Evolutionary conservation across 805 yeast species (phyloP).

Genomic region (Myxozyma monticola): DNA sequence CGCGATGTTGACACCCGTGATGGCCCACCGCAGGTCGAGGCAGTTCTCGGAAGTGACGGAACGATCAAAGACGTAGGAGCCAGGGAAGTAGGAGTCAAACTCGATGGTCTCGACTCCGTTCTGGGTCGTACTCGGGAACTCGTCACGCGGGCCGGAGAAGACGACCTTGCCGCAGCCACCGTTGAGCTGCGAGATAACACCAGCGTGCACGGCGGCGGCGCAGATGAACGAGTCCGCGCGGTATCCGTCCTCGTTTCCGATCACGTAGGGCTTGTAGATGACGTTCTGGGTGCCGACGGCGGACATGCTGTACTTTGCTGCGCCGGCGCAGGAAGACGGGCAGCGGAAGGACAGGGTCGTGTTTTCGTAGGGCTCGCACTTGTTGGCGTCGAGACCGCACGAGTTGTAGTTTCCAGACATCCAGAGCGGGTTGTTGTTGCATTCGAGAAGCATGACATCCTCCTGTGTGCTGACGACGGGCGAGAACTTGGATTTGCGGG

Average conservation of each 20-base stretch:
- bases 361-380: slow-evolving; percentile 52
- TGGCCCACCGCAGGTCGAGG: slow-evolving; percentile 62
- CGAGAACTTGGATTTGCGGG: slow-evolving; percentile 29
- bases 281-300: slow-evolving; percentile 70
- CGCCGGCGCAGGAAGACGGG: slow-evolving; percentile 83
- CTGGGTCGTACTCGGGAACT: slow-evolving; percentile 52
- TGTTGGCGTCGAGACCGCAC: slow-evolving; percentile 72
- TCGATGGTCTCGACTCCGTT: slow-evolving; percentile 54
- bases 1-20: slow-evolving; percentile 58
- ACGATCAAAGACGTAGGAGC: slow-evolving; percentile 61
- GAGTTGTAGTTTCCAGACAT: slow-evolving; percentile 40
- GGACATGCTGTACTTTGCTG: slow-evolving; percentile 70
- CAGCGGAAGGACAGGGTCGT: slow-evolving; percentile 64
- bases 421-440: slow-evolving; percentile 31
- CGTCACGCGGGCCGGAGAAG: slow-evolving; percentile 53
- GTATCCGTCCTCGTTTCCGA: slow-evolving; percentile 76
- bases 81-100: slow-evolving; percentile 74
- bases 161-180: slow-evolving; percentile 79
- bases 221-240: slow-evolving; percentile 89
- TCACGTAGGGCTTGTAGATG: slow-evolving; percentile 68
- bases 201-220: slow-evolving; percentile 87
- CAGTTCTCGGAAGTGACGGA: slow-evolving; percentile 52
- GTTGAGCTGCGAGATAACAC: slow-evolving; percentile 63
- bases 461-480: slow-evolving; percentile 24
- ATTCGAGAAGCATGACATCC: slow-evolving; percentile 25